Evolutionary conservation across 2,329 filamentous ascomycete species (phyloP), one percentile per base, ranked within the genome.

Genomic region (Colletotrichum sp.): DNA sequence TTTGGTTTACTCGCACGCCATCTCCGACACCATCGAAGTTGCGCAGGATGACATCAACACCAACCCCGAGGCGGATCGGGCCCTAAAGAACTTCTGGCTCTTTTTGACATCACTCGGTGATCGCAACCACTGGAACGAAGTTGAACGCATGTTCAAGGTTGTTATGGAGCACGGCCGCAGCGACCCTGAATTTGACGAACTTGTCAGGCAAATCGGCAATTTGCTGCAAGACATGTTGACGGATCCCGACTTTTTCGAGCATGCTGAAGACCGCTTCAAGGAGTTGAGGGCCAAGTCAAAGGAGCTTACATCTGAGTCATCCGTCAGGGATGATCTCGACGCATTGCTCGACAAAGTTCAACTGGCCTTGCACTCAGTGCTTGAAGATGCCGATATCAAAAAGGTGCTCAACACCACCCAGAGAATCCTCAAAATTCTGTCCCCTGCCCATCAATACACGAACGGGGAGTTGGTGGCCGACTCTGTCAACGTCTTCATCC

Each of bases 241-340:
- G 0, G 94, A 98, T 77, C 96, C 96, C 0, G 90, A 93, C 6
- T 98, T 98, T 84, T 95, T 98, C 80, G 94, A 96, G 63, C 89
- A 95, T 52, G 92, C 92, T 1, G 92, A 94, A 28, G 83, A 89
- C 65, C 88, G 89, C 12, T 84, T 93, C 49, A 84, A 88, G 16
- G 85, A 89, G 4, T 79, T 93, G 8, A 87, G 90, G 34, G 84
- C 85, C 13, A 89, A 90, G 80, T 88, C 89, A 6, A 90, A 93
- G 77, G 92, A 94, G 77, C 88, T 95, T 3, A 91, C 92, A 3
- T 89, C 89, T 0, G 92, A 94, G 57, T 94, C 94, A 3, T 91
- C 90, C 6, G 87, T 98, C 5, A 90, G 92, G 16, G 88, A 94
- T 21, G 95, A 98, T 78, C 84, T 98, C 16, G 93, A 97, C 71